phyloP scores from a whole-genome alignment of 78 protist genomes.

The Guillardia theta region DNA sequence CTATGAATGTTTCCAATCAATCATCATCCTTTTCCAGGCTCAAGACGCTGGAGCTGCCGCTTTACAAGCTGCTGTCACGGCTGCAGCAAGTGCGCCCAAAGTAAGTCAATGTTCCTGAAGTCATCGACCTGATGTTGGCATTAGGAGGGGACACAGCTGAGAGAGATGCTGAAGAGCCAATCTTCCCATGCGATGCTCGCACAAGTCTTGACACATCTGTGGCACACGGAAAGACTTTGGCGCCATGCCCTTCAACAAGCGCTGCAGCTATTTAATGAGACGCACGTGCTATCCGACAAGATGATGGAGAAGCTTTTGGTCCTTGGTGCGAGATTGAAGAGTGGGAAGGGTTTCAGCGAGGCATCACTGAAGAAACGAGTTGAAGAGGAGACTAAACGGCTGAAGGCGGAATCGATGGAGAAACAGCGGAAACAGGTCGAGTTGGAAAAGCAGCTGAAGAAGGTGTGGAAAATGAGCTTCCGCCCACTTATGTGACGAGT shows the following conservation, averaged over 20 bases:
- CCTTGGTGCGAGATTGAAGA: neutral
- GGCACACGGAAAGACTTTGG: conserved; percentile 17
- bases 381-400: neutral
- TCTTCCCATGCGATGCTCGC: neutral
- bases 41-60: neutral
- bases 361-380: neutral
- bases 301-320: neutral
- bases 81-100: neutral
- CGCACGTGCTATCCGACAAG: neutral
- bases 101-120: too few species aligned
- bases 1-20: too few species aligned
- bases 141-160: conserved; percentile 32
- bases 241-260: neutral
- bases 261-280: neutral
- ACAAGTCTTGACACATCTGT: neutral
- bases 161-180: neutral
- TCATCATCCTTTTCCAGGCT: too few species aligned
- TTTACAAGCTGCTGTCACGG: neutral
- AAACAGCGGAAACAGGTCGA: neutral
- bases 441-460: neutral
- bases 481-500: too few species aligned
- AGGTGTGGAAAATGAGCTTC: too few species aligned
- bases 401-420: neutral
- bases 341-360: neutral
- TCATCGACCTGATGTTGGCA: too few species aligned